Percentiles rank a stretch among this genome's conserved stretches.
Conservation (phyloP, 2,329 filamentous ascomycete genomes). For the Aspergillus caelatus region DNA sequence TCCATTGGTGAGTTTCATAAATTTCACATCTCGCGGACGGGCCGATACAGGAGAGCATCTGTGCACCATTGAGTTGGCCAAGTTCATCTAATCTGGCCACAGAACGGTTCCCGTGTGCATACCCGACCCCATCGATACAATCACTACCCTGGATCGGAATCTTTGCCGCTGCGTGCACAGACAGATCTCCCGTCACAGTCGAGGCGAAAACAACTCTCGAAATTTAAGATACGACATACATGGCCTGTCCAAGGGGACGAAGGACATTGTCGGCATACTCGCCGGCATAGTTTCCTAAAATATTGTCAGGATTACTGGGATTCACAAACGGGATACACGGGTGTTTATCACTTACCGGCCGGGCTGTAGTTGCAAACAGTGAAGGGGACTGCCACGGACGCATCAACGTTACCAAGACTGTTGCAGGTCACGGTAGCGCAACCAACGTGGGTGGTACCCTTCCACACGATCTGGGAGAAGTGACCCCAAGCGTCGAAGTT, state of each 20-base stretch:
- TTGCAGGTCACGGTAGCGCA: conserved; percentile 59
- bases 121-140: neutral
- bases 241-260: conserved; percentile 42
- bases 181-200: conserved; percentile 9
- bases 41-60: conserved; percentile 5
- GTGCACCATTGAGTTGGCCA: neutral
- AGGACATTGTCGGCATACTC: conserved; percentile 59
- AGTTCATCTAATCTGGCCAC: conserved; percentile 1
- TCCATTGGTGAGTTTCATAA: conserved; percentile 10
- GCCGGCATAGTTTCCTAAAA: conserved; percentile 57
- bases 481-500: conserved; percentile 72
- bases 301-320: conserved; percentile 26
- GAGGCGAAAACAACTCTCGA: conserved; percentile 6
- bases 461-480: conserved; percentile 77
- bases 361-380: conserved; percentile 88
- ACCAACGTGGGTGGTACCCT: conserved; percentile 61
- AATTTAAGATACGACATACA: conserved; percentile 36
- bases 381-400: conserved; percentile 60
- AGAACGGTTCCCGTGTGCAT: neutral
- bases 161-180: neutral
- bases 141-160: conserved; percentile 1
- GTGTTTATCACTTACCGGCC: conserved; percentile 59
- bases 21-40: conserved; percentile 10
- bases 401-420: conserved; percentile 45
- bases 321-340: too few relatives aligned